Evolutionary conservation across 345 rosid genomes (phyloP).

Genomic region (Corymbia maculata): DNA sequence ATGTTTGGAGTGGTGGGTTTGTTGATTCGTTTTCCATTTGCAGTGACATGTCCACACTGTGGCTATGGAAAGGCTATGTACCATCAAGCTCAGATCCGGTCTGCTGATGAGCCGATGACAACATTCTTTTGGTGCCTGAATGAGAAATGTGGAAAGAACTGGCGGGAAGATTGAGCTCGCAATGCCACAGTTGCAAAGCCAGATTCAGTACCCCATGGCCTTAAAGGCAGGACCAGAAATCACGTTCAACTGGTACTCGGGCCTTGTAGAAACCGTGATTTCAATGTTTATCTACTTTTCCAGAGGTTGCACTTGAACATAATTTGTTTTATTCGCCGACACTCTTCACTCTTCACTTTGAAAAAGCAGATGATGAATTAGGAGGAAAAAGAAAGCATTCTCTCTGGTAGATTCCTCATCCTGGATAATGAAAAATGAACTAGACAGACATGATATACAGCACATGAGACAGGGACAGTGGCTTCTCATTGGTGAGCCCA

Average conservation of each 20-base stretch:
- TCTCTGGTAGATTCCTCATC: not conserved
- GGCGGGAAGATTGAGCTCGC: constrained; percentile 28
- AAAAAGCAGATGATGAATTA: not conserved
- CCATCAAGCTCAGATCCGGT: constrained; percentile 49
- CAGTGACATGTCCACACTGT: constrained; percentile 56
- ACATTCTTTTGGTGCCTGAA: constrained; percentile 52
- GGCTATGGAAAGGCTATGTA: constrained; percentile 38
- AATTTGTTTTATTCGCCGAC: not conserved
- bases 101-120: constrained; percentile 62
- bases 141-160: constrained; percentile 29
- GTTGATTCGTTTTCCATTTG: not conserved
- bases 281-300: not conserved
- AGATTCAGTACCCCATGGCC: not conserved
- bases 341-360: not conserved
- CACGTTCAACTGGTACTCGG: not conserved
- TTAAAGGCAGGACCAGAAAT: not conserved
- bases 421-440: not conserved
- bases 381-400: not conserved
- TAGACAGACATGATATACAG: not conserved
- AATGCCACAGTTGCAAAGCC: not conserved
- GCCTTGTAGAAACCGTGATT: not conserved
- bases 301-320: not conserved
- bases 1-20: not conserved
- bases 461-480: not conserved
- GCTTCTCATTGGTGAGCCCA: not conserved